Conservation (phyloP, 225 moss, liverwort and hornwort genomes). For the Pseudoscleropodium purum region DNA sequence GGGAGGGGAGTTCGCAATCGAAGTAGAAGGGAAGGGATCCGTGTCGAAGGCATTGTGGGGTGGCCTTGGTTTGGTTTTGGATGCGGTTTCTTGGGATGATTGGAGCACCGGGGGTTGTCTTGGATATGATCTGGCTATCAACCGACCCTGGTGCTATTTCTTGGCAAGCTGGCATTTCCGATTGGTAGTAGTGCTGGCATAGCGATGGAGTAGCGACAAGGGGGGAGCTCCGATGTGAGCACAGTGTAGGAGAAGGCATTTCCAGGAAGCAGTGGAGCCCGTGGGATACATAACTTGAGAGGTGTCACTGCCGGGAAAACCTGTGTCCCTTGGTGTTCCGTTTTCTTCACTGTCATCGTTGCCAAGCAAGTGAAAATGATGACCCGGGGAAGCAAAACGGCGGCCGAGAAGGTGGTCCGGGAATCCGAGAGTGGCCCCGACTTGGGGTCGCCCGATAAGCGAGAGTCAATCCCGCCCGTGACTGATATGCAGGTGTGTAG, state of each 20-base stretch:
- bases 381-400: slow-evolving; percentile 36
- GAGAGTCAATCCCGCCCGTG: slow-evolving; percentile 48
- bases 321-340: neutral
- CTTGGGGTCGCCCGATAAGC: slow-evolving; percentile 80
- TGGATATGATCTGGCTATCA: slow-evolving; percentile 10
- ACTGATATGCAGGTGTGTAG: slow-evolving; percentile 65
- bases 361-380: slow-evolving; percentile 11
- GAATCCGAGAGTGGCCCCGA: slow-evolving; percentile 26
- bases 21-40: neutral
- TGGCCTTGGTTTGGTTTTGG: neutral
- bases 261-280: neutral
- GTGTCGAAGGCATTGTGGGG: neutral
- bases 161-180: slow-evolving; percentile 16
- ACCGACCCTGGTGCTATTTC: neutral
- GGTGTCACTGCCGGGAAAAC: neutral
- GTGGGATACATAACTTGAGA: neutral
- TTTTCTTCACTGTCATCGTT: neutral
- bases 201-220: neutral
- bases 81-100: neutral
- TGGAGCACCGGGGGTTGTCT: neutral
- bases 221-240: slow-evolving; percentile 23
- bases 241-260: neutral
- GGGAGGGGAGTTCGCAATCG: neutral
- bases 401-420: slow-evolving; percentile 32
- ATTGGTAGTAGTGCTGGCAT: neutral